phyloP scores from a whole-genome alignment of 2,329 filamentous ascomycete genomes.

The Penicillium sp. region DNA sequence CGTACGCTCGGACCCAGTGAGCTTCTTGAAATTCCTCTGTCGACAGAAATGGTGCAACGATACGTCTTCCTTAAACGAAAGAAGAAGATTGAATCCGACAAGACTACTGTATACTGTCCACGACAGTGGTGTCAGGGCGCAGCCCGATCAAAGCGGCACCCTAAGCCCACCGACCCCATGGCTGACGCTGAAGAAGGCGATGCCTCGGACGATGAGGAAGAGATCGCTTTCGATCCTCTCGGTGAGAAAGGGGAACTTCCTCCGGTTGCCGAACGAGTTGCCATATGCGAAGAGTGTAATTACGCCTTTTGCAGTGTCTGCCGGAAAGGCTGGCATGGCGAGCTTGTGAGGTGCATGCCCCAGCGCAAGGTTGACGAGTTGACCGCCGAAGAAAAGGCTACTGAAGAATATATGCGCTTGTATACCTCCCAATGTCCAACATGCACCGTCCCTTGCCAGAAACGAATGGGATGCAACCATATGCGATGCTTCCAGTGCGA shows the following conservation, averaged over 20 bases:
- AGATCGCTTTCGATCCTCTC: slow-evolving; percentile 48
- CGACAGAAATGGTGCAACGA: slow-evolving; percentile 73
- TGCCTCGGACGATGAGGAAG: slow-evolving; percentile 56
- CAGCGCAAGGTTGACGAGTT: slow-evolving; percentile 65
- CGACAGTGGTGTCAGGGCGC: slow-evolving; percentile 90
- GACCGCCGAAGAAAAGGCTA: slow-evolving; percentile 83
- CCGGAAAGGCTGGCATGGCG: slow-evolving; percentile 87
- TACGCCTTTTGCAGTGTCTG: slow-evolving; percentile 86
- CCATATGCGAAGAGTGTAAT: slow-evolving; percentile 83
- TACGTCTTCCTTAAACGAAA: slow-evolving; percentile 93
- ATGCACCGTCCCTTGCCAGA: slow-evolving; percentile 81
- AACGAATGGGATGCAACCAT: slow-evolving; percentile 93
- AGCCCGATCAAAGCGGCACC: slow-evolving; percentile 73
- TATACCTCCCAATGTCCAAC: slow-evolving; percentile 89
- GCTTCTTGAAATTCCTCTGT: slow-evolving; percentile 73
- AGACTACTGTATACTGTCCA: slow-evolving; percentile 89
- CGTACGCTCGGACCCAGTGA: slow-evolving; percentile 78
- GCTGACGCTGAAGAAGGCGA: slow-evolving; percentile 54
- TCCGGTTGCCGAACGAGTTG: slow-evolving; percentile 66
- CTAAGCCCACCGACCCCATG: slow-evolving; percentile 68
- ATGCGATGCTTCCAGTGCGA: slow-evolving; percentile 92
- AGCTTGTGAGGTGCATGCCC: slow-evolving; percentile 71
- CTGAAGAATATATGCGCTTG: slow-evolving; percentile 76
- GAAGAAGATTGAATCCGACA: slow-evolving; percentile 86
- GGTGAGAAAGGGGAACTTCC: slow-evolving; percentile 46